A percentile compares a stretch with the other conserved stretches of the same genome.
Evolutionary conservation across 2,329 filamentous ascomycete species (phyloP).

Genomic region (Curvularia hawaiiensis): DNA sequence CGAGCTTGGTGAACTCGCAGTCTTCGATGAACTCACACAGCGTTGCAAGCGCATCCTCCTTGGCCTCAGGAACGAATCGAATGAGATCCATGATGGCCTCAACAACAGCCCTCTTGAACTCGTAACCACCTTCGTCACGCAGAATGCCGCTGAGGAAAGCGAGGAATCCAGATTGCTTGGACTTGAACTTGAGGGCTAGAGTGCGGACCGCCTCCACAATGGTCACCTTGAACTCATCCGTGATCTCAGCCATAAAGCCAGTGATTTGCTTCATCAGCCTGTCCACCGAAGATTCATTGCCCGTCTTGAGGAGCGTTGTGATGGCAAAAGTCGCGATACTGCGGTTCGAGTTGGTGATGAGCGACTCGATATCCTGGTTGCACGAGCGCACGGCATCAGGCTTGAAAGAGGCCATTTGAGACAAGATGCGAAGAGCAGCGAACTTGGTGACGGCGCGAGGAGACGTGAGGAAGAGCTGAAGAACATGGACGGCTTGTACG

Average conservation of each 20-base stretch:
- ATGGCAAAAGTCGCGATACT: slow-evolving; percentile 99
- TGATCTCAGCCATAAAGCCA: slow-evolving; percentile 98
- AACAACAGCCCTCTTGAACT: slow-evolving; percentile 96
- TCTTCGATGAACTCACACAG: slow-evolving; percentile 99
- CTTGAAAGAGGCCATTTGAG: slow-evolving; percentile 96
- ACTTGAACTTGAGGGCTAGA: slow-evolving; percentile 95
- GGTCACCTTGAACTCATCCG: slow-evolving; percentile 99
- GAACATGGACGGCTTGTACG: slow-evolving; percentile 87
- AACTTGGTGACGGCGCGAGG: slow-evolving; percentile 97
- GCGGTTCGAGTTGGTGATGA: slow-evolving; percentile 96
- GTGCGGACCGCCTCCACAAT: slow-evolving; percentile 98
- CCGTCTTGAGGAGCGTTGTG: slow-evolving; percentile 96
- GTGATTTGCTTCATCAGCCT: slow-evolving; percentile 98
- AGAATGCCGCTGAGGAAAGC: slow-evolving; percentile 96
- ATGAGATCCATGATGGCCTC: slow-evolving; percentile 99
- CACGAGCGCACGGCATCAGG: slow-evolving; percentile 88
- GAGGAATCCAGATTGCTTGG: slow-evolving; percentile 97
- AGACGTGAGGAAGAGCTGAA: slow-evolving; percentile 96
- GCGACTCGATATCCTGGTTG: slow-evolving; percentile 95
- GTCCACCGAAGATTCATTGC: slow-evolving; percentile 96
- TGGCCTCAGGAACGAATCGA: slow-evolving; percentile 93
- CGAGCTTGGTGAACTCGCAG: slow-evolving; percentile 98
- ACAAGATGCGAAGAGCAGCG: slow-evolving; percentile 92
- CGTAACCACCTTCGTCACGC: slow-evolving; percentile 94
- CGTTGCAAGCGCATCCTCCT: slow-evolving; percentile 84